Base-by-base conservation (phyloP, 495 filamentous ascomycete species). In the Neurospora tetrasperma region DNA sequence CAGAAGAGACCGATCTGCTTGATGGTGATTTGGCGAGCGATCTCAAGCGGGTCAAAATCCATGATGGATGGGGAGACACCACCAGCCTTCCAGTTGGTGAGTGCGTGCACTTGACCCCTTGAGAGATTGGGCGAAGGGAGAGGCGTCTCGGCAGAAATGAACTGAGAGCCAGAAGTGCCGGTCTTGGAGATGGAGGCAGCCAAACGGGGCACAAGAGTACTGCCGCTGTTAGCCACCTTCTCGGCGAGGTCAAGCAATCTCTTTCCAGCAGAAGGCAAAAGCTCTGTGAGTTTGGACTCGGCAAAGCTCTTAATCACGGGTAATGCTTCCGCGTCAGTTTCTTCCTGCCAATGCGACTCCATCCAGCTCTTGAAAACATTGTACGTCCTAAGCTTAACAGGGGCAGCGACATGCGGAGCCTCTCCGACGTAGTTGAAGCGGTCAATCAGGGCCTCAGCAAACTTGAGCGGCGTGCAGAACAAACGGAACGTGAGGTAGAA, bases 401-500 rank as follows among this genome's bases (percentile, higher is more conserved):
- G 93, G 5, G 84, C 86, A 10, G 92, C 90, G 23, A 92, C 89
- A 66, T 88, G 85, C 12, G 90, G 88, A 41, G 89, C 90, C 59
- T 96, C 92, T 7, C 87, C 91, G 71, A 97, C 91, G 76, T 97
- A 96, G 73, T 98, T 92, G 80, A 97, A 99, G 31, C 96, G 90
- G 54, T 95, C 91, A 54, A 95, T 90, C 6, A 99, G 86, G 1
- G 90, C 88, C 78, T 94, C 86, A 4, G 94, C 93, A 72, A 98
- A 89, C 42, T 93, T 88, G 18, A 87, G 77, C 2, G 96, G 94
- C 0, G 93, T 92, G 68, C 93, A 93, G 74, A 99, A 99, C 23
- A 97, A 89, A 59, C 96, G 92, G 84, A 99, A 99, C 39, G 96
- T 98, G 54, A 98, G 89, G 82, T 96, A 98, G 80, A 99, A 98